phyloP scores from a whole-genome alignment of 164 flowering plant genomes.

The Euptelea pleiosperma region DNA sequence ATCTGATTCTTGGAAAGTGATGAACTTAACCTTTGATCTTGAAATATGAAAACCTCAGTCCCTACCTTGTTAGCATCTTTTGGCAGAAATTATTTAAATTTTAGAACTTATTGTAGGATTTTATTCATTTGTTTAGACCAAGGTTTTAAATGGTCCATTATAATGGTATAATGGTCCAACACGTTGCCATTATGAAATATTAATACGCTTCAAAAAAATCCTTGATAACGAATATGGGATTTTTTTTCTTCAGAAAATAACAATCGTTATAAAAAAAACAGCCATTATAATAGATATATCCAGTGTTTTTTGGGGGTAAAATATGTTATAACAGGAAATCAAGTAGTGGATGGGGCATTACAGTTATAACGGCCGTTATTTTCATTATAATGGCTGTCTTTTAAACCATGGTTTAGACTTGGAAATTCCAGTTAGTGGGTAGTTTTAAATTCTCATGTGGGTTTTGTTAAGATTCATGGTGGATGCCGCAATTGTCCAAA shows the following conservation, averaged over 20 bases:
- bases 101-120: background rate
- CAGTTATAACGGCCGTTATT: too few relatives aligned
- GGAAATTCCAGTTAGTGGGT: background rate
- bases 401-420: too few relatives aligned
- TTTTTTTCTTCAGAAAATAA: too few relatives aligned
- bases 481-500: background rate
- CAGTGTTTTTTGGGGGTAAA: too few relatives aligned
- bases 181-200: background rate
- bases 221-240: too few relatives aligned
- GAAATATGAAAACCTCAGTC: background rate
- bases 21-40: slow-evolving; percentile 5
- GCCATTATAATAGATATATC: too few relatives aligned
- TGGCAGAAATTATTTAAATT: too few relatives aligned
- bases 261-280: too few relatives aligned
- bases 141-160: slow-evolving; percentile 25
- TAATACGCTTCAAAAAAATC: background rate
- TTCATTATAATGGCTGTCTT: too few relatives aligned
- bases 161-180: slow-evolving; percentile 20
- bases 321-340: too few relatives aligned
- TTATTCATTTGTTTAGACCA: slow-evolving; percentile 11
- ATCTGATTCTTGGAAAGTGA: slow-evolving; percentile 7
- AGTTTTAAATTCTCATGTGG: background rate
- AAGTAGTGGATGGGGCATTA: too few relatives aligned
- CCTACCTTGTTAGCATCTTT: background rate
- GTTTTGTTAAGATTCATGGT: background rate